These are phyloP conservation scores for Cystofilobasidium ferigula DNA, from an alignment of 768 basidiomycete species.

Conservation along the genomic window DNA sequence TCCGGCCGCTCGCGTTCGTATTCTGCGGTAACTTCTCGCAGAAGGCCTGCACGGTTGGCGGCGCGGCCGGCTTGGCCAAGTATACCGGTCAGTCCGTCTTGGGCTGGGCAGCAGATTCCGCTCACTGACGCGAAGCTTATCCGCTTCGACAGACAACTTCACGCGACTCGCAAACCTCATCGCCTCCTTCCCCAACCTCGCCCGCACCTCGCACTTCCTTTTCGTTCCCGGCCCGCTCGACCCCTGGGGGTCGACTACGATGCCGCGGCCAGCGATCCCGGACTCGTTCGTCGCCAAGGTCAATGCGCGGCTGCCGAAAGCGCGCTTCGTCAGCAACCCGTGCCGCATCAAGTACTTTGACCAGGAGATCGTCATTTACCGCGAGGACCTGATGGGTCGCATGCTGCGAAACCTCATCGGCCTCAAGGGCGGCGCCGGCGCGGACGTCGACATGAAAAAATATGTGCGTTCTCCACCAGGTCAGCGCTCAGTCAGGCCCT, in stretches of 20 bases:
- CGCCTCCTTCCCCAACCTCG: slow-evolving; percentile 63
- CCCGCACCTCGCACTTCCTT: slow-evolving; percentile 72
- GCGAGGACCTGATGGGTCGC: slow-evolving; percentile 84
- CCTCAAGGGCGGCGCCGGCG: slow-evolving; percentile 64
- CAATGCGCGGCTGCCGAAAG: slow-evolving; percentile 60
- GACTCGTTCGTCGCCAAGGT: slow-evolving; percentile 61
- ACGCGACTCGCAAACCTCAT: slow-evolving; percentile 77
- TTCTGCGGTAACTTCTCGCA: slow-evolving; percentile 93
- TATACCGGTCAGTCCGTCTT: slow-evolving; percentile 59
- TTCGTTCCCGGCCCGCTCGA: slow-evolving; percentile 92
- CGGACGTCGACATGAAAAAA: slow-evolving; percentile 65
- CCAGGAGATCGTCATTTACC: slow-evolving; percentile 86
- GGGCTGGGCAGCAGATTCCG: neutral
- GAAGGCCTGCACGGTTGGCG: slow-evolving; percentile 58
- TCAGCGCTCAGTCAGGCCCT: neutral
- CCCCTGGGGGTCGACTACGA: slow-evolving; percentile 61
- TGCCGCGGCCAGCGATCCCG: slow-evolving; percentile 73
- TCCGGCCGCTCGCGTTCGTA: slow-evolving; percentile 78
- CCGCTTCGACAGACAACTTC: slow-evolving; percentile 43
- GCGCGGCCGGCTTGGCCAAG: slow-evolving; percentile 60
- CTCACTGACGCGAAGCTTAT: neutral
- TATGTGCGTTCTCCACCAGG: slow-evolving; percentile 51
- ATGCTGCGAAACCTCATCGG: slow-evolving; percentile 87
- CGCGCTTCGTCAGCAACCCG: slow-evolving; percentile 77
- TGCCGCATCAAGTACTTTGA: slow-evolving; percentile 89